phyloP scores from a whole-genome alignment of 2,329 filamentous ascomycete species.

The Aspergillus clavatus region DNA sequence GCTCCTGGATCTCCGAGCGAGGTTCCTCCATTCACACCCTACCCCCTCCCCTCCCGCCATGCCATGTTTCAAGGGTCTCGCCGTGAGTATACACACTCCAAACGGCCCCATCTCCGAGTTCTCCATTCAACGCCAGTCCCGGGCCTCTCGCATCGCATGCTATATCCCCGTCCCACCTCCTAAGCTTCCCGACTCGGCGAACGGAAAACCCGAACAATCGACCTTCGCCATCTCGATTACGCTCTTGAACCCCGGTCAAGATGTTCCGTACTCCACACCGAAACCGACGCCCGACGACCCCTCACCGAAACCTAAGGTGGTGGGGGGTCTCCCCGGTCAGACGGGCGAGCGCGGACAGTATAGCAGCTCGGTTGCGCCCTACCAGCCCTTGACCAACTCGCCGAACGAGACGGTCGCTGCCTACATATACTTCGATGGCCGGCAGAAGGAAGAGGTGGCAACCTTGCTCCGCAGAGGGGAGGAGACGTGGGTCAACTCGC shows the following conservation, averaged over 20 bases:
- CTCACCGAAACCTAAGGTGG: constrained; percentile 74
- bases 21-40: not conserved
- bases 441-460: constrained; percentile 92
- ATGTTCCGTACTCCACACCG: constrained; percentile 88
- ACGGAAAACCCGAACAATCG: constrained; percentile 79
- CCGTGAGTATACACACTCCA: constrained; percentile 89
- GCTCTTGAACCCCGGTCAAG: constrained; percentile 77
- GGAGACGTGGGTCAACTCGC: constrained; percentile 97
- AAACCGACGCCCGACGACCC: constrained; percentile 73
- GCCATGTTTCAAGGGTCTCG: constrained; percentile 99
- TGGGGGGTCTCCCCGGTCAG: constrained; percentile 63
- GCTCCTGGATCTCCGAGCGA: not conserved
- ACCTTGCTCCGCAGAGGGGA: constrained; percentile 87
- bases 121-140: constrained; percentile 89
- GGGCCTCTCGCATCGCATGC: constrained; percentile 85
- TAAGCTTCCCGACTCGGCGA: constrained; percentile 63
- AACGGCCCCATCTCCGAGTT: constrained; percentile 80
- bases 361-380: constrained; percentile 64
- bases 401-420: constrained; percentile 96
- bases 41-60: constrained; percentile 39
- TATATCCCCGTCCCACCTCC: constrained; percentile 95
- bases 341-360: constrained; percentile 50
- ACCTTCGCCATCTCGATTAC: constrained; percentile 99
- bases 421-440: constrained; percentile 97
- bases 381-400: constrained; percentile 86